Percentiles rank a stretch among this genome's conserved stretches.
Evolutionary conservation across 305 asterid species (phyloP).

Genomic region (Caryopteris hybrid): DNA sequence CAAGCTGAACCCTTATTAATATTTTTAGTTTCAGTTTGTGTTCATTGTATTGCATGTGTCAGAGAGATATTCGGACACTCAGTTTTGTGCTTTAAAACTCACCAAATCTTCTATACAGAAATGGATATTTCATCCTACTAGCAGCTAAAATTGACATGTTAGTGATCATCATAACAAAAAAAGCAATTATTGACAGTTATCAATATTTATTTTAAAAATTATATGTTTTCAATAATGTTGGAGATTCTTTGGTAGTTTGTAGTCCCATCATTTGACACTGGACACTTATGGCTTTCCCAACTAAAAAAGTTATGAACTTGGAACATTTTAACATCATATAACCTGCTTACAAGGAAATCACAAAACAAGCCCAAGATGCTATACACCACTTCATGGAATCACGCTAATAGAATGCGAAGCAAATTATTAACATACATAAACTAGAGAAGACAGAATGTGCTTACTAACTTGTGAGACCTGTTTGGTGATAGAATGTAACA

Average conservation of each 20-base stretch:
- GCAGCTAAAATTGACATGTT: background rate
- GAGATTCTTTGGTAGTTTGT: background rate
- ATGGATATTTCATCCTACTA: background rate
- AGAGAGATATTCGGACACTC: background rate
- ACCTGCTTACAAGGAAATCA: slow-evolving; percentile 7
- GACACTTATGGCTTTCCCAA: background rate
- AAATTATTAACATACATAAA: background rate
- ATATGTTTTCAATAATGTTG: background rate
- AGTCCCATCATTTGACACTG: slow-evolving; percentile 4
- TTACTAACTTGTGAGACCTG: slow-evolving; percentile 93
- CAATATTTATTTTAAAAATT: background rate
- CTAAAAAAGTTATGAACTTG: background rate
- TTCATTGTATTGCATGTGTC: background rate
- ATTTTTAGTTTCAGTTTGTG: background rate
- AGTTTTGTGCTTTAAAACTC: background rate
- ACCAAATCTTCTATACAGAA: background rate
- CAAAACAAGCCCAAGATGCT: background rate
- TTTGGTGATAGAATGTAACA: slow-evolving; percentile 73
- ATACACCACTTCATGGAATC: slow-evolving; percentile 6
- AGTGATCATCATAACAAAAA: background rate
- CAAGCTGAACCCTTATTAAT: background rate
- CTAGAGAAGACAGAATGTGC: slow-evolving; percentile 18
- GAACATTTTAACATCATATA: background rate
- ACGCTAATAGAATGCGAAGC: slow-evolving; percentile 9
- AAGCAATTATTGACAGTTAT: background rate